A percentile compares a stretch with the other conserved stretches of the same genome.
These are phyloP conservation scores for Fraxinus platypoda DNA, from an alignment of 305 asterid genomes.

Conservation along the genomic window DNA sequence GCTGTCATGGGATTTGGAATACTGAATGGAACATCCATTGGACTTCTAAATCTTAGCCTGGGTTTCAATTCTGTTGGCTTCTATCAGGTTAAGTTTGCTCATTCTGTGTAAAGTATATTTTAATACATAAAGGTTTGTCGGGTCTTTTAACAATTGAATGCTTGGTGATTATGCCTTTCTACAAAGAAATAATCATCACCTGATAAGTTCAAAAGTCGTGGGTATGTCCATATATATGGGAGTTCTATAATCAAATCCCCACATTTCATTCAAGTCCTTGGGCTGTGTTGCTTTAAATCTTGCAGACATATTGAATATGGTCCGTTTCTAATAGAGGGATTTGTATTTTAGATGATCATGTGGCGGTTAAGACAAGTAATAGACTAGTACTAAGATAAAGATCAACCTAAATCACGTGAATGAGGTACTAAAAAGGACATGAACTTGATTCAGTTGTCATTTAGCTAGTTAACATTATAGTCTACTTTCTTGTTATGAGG, in stretches of 20 bases:
- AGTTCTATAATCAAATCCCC: conserved; percentile 1
- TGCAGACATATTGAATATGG: conserved; percentile 2
- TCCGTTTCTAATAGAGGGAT: not conserved
- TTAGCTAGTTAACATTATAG: conserved; percentile 2
- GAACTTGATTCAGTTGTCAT: conserved; percentile 4
- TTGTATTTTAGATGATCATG: not conserved
- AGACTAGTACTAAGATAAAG: not conserved
- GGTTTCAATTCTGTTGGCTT: conserved; percentile 89
- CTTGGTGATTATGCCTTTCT: conserved; percentile 10
- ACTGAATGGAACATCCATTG: conserved; percentile 79
- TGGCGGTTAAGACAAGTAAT: not conserved
- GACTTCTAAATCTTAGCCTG: conserved; percentile 77
- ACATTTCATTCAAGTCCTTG: not conserved
- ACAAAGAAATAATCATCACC: conserved; percentile 11
- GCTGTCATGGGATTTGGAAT: conserved; percentile 83
- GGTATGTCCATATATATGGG: not conserved
- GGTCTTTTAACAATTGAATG: conserved; percentile 12
- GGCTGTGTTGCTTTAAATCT: not conserved
- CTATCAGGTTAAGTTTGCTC: conserved; percentile 59
- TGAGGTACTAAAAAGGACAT: not conserved
- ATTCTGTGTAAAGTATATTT: not conserved
- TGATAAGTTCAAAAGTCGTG: not conserved
- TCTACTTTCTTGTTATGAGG: not conserved
- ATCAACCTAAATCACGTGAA: not conserved
- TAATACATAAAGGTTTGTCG: not conserved